Evolutionary conservation across 2,329 filamentous ascomycete genomes (phyloP), one percentile per base, ranked within the genome.

Genomic region (Apiospora koreana): DNA sequence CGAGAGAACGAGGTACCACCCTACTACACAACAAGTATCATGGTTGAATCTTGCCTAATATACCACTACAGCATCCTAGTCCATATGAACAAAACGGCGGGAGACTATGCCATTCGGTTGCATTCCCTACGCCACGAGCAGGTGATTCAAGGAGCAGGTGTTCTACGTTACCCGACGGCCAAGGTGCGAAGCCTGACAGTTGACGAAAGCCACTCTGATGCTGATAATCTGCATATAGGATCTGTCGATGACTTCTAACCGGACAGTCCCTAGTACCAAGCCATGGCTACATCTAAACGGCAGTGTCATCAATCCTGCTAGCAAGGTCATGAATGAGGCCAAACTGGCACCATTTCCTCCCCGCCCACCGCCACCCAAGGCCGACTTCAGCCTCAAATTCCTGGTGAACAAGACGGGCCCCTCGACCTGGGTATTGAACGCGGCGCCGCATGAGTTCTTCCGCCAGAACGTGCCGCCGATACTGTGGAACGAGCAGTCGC

Each of bases 241-340:
- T 10, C 25, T 67, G 12, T 67, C 65, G 28, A 67, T 0, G 6
- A 12, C 38, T 12, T 46, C 41, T 8, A 67, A 67, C 18, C 41
- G 41, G 1, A 67, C 65, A 3, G 38, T 69, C 38, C 71, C 72
- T 28, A 50, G 54, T 10, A 72, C 72, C 35, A 69, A 31, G 21
- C 69, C 72, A 10, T 73, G 72, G 72, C 71, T 73, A 25, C 69
- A 72, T 62, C 72, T 73, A 42, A 73, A 73, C 25, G 72, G 72
- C 21, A 70, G 25, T 23, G 68, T 72, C n/a, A 41, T 72, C 14
- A 48, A 68, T 18, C 31, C 46, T 0, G n/a, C 67, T 5, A 65
- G 58, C 2, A 67, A 68, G 7, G 64, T 54, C 8, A 72, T 73
- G 72, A 69, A 72, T 16, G 72, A 73, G n/a, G 65, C 69, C 16